phyloP scores from a whole-genome alignment of 768 basidiomycete species.

The Leucocoprinus birnbaumii region DNA sequence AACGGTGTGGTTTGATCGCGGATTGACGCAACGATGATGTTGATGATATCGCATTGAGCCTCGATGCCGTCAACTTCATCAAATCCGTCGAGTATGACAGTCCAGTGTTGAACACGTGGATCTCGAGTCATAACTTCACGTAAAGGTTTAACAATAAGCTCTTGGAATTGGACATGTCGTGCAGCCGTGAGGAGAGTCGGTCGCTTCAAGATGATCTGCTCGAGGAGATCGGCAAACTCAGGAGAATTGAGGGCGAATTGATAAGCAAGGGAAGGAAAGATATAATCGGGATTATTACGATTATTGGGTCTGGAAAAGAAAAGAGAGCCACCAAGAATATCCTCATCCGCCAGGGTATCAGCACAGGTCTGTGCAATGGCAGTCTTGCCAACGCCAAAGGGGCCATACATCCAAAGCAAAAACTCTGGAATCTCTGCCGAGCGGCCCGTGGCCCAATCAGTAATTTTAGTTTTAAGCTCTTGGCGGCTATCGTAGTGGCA shows the following conservation, averaged over 20 bases:
- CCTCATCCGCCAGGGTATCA: no score
- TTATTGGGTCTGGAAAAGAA: background rate
- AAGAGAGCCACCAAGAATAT: no score
- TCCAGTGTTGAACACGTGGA: no score
- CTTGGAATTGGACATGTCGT: background rate
- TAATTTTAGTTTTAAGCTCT: no score
- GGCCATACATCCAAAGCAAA: no score
- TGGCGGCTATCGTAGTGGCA: no score
- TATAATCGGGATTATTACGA: background rate
- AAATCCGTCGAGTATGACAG: conserved; percentile 10
- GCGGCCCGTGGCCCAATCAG: no score
- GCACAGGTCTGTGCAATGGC: no score
- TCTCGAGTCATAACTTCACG: background rate
- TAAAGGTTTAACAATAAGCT: background rate
- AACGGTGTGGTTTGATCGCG: background rate
- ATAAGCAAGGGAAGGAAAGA: background rate
- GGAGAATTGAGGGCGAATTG: background rate
- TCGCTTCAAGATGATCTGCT: background rate
- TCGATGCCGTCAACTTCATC: conserved; percentile 7
- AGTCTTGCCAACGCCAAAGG: no score
- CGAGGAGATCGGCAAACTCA: background rate
- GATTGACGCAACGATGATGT: background rate
- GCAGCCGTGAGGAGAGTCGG: background rate
- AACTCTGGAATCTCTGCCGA: no score
- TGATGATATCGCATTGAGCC: background rate